A percentile compares a stretch with the other conserved stretches of the same genome.
phyloP scores from a whole-genome alignment of 768 basidiomycete species.

The Mycena albidolilacea region DNA sequence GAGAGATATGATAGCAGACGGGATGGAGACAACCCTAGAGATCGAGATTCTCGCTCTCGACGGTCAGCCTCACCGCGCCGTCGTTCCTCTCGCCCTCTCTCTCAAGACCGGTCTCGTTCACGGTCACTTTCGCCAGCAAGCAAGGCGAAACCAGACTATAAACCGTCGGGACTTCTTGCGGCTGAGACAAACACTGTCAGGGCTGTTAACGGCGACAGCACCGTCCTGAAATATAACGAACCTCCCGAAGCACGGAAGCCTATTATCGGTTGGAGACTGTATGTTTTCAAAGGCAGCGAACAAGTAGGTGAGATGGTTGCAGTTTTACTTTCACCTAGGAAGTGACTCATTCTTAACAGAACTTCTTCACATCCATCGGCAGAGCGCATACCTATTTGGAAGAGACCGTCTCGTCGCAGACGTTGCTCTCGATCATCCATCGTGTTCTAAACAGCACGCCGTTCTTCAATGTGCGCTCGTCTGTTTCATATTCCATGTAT shows the following conservation, averaged over 20 bases:
- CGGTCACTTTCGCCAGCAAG: constrained; percentile 63
- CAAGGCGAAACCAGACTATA: constrained; percentile 92
- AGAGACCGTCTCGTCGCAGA: constrained; percentile 89
- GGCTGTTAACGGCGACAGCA: constrained; percentile 79
- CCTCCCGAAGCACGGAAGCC: constrained; percentile 98
- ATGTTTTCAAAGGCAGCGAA: constrained; percentile 97
- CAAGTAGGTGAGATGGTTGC: constrained; percentile 80
- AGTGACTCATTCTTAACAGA: constrained; percentile 61
- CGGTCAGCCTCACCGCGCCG: constrained; percentile 79
- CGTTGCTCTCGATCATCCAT: constrained; percentile 94
- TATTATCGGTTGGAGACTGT: constrained; percentile 89
- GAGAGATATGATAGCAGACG: constrained; percentile 54
- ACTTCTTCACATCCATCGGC: constrained; percentile 91
- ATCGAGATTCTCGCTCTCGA: constrained; percentile 52
- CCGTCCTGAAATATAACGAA: constrained; percentile 97
- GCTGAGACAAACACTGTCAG: constrained; percentile 96
- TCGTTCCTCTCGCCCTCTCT: constrained; percentile 55
- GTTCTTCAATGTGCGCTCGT: constrained; percentile 88
- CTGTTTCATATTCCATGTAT: background rate
- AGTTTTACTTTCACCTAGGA: background rate
- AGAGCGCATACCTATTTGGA: constrained; percentile 95
- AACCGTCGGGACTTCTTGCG: constrained; percentile 89
- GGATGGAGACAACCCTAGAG: constrained; percentile 47
- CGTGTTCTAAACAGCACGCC: constrained; percentile 98
- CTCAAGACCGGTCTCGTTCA: constrained; percentile 57